These are phyloP conservation scores for Coniochaeta hoffmannii DNA, from an alignment of 2,329 filamentous ascomycete genomes.

Conservation along the genomic window DNA sequence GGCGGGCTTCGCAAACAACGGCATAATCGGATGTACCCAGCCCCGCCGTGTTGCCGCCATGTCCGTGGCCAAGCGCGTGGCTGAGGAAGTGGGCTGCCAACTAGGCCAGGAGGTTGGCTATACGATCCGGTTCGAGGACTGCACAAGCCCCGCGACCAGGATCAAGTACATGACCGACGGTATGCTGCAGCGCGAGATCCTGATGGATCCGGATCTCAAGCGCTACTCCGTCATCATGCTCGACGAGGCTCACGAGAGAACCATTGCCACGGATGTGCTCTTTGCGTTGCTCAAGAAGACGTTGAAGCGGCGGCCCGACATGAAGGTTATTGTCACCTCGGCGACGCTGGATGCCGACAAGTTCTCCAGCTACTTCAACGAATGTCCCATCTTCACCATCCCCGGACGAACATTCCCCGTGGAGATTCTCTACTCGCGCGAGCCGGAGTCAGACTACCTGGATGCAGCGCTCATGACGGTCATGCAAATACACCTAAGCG, in stretches of 20 bases:
- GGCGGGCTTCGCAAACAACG: constrained; percentile 77
- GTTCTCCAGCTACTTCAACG: constrained; percentile 93
- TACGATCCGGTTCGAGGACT: constrained; percentile 95
- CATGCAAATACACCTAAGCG: constrained; percentile 95
- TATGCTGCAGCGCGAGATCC: constrained; percentile 92
- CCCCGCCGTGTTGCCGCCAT: constrained; percentile 95
- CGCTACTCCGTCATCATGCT: constrained; percentile 96
- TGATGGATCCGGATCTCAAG: constrained; percentile 82
- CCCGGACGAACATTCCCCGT: constrained; percentile 93
- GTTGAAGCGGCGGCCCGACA: constrained; percentile 71
- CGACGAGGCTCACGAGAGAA: constrained; percentile 96
- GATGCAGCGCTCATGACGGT: constrained; percentile 92
- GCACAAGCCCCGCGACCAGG: constrained; percentile 75
- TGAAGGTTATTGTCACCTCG: constrained; percentile 94
- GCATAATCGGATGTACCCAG: constrained; percentile 93
- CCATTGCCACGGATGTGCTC: constrained; percentile 89
- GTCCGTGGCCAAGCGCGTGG: constrained; percentile 94
- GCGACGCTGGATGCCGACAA: constrained; percentile 96
- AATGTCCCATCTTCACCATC: constrained; percentile 94
- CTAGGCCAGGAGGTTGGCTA: constrained; percentile 93
- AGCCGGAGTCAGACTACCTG: constrained; percentile 92
- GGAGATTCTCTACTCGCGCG: constrained; percentile 88
- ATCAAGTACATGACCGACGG: constrained; percentile 99
- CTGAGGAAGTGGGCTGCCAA: constrained; percentile 88
- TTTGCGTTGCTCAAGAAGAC: constrained; percentile 95